Conservation (phyloP, 2,329 filamentous ascomycete species). For the Cercospora beticola region DNA sequence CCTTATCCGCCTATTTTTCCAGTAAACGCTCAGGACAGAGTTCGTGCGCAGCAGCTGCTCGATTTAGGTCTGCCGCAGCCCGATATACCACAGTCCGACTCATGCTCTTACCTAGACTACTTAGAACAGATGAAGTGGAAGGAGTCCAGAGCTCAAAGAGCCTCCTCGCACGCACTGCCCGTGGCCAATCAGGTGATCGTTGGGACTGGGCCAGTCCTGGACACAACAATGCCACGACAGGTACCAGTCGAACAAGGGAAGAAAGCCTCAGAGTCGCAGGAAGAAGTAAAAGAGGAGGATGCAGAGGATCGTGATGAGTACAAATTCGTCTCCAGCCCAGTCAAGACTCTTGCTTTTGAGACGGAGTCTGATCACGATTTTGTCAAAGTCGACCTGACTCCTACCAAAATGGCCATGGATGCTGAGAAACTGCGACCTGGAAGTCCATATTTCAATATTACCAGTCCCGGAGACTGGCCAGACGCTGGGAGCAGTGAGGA, state of each 20-base stretch:
- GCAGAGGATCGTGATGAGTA: not conserved
- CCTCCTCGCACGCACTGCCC: too few species aligned
- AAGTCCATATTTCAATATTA: not conserved
- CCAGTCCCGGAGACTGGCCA: not conserved
- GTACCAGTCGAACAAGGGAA: not conserved
- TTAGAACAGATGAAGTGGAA: too few species aligned
- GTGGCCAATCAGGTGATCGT: not conserved
- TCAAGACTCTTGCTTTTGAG: constrained; percentile 17
- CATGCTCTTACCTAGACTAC: too few species aligned
- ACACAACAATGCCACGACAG: not conserved
- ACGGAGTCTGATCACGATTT: constrained; percentile 21
- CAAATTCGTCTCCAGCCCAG: not conserved
- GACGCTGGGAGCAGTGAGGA: not conserved
- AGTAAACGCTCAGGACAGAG: not conserved
- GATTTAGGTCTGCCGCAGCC: too few species aligned
- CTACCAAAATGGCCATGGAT: not conserved
- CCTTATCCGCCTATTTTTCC: not conserved
- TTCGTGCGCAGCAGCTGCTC: not conserved
- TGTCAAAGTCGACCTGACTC: constrained; percentile 13
- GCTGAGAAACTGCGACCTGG: not conserved
- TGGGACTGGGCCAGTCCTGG: not conserved
- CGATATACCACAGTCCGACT: too few species aligned
- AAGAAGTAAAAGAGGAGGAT: not conserved
- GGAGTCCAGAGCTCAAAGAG: too few species aligned
- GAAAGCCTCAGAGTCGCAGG: not conserved